Conservation (phyloP, 768 basidiomycete species). For the Rickenella mellea region DNA sequence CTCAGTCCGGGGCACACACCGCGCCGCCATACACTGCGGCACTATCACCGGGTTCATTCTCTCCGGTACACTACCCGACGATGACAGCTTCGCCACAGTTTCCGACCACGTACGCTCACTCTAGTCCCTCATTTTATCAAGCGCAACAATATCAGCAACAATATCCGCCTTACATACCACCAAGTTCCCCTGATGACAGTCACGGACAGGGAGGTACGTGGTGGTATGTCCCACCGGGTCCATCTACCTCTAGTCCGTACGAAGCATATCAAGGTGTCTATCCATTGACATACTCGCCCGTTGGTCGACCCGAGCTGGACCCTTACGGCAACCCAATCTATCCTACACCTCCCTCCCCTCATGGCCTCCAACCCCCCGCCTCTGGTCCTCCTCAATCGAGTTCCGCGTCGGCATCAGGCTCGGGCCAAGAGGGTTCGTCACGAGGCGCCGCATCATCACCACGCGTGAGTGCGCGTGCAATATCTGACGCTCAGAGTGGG, state of each 20-base stretch:
- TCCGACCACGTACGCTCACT: neutral
- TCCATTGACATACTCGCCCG: slow-evolving; percentile 1
- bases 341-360: neutral
- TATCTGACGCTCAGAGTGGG: neutral
- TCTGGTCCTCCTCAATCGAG: neutral
- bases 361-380: neutral
- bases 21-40: slow-evolving; percentile 11
- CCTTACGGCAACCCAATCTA: neutral
- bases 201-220: slow-evolving; percentile 4
- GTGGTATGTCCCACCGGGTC: slow-evolving; percentile 6
- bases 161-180: neutral
- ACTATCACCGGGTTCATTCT: slow-evolving; percentile 9
- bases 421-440: neutral
- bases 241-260: neutral
- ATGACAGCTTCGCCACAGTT: slow-evolving; percentile 2
- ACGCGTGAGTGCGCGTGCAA: neutral
- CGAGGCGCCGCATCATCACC: neutral
- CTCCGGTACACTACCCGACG: slow-evolving; percentile 6
- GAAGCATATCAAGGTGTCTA: slow-evolving; percentile 6
- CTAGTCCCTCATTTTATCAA: slow-evolving; percentile 2
- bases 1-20: slow-evolving; percentile 14
- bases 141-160: slow-evolving; percentile 2
- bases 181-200: slow-evolving; percentile 1
- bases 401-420: neutral
- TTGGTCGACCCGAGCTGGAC: slow-evolving; percentile 1